Conservation (phyloP, 805 yeast species). For the Candida loeiensis region DNA sequence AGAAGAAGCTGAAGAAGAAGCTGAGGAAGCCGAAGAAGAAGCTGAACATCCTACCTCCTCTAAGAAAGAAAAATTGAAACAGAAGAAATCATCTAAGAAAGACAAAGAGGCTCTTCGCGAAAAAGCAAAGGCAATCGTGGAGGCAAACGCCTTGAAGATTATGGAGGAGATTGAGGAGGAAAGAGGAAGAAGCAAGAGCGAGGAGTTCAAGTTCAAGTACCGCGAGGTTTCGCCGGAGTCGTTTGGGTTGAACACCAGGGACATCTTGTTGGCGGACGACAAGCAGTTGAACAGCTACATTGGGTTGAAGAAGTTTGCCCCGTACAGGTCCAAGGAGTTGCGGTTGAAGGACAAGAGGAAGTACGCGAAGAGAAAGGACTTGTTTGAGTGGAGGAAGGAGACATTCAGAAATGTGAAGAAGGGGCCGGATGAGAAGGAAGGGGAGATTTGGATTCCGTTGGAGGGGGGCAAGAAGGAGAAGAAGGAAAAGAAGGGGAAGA, state of each 20-base stretch:
- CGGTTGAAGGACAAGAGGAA: conserved; percentile 77
- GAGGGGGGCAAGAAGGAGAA: conserved; percentile 7
- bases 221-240: conserved; percentile 95
- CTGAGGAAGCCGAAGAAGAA: conserved; percentile 5
- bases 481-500: conserved; percentile 10
- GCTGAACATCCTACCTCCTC: conserved; percentile 25
- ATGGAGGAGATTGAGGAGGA: conserved; percentile 63
- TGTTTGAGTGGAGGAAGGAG: conserved; percentile 86
- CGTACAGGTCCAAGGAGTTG: conserved; percentile 76
- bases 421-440: conserved; percentile 32
- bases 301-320: conserved; percentile 89
- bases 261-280: conserved; percentile 88
- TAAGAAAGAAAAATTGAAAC: conserved; percentile 53
- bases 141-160: conserved; percentile 61
- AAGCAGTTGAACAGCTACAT: conserved; percentile 76
- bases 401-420: conserved; percentile 62
- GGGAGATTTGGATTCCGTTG: conserved; percentile 36
- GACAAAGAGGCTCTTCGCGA: conserved; percentile 59
- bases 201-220: conserved; percentile 66
- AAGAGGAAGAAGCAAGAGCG: conserved; percentile 49
- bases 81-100: conserved; percentile 56
- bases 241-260: conserved; percentile 81
- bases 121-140: conserved; percentile 76
- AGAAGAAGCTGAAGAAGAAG: conserved; percentile 1
- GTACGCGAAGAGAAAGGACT: conserved; percentile 73